Evolutionary conservation across 1,139 yeast genomes (phyloP).

Genomic region (Tardiomyces digboiensis): DNA sequence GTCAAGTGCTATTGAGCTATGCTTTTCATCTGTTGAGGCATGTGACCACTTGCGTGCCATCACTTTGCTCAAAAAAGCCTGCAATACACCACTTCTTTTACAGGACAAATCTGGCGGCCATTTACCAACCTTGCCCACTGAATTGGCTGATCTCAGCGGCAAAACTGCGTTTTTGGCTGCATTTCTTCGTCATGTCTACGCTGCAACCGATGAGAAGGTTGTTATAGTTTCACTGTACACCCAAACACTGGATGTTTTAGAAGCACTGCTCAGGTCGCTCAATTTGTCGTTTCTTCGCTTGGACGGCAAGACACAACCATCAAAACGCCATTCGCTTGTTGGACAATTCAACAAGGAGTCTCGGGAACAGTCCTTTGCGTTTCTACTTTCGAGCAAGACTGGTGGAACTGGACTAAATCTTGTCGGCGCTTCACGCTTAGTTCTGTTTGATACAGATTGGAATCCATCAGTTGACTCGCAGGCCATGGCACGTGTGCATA

Average conservation of each 20-base stretch:
- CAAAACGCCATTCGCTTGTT: slow-evolving; percentile 55
- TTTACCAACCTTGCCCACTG: not conserved
- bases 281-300: slow-evolving; percentile 50
- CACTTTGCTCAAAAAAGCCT: slow-evolving; percentile 66
- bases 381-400: slow-evolving; percentile 77
- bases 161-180: slow-evolving; percentile 26
- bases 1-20: slow-evolving; percentile 32
- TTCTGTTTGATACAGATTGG: slow-evolving; percentile 88
- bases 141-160: slow-evolving; percentile 16
- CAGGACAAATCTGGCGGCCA: slow-evolving; percentile 18
- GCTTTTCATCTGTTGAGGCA: slow-evolving; percentile 26
- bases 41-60: slow-evolving; percentile 56
- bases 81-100: slow-evolving; percentile 70
- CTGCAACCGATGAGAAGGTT: slow-evolving; percentile 51
- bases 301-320: slow-evolving; percentile 78
- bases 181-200: slow-evolving; percentile 21
- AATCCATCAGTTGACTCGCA: slow-evolving; percentile 90
- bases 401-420: slow-evolving; percentile 94
- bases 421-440: slow-evolving; percentile 80
- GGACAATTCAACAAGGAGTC: slow-evolving; percentile 52
- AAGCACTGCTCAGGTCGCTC: slow-evolving; percentile 41
- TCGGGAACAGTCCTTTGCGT: slow-evolving; percentile 42
- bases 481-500: slow-evolving; percentile 91
- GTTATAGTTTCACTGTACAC: slow-evolving; percentile 88
- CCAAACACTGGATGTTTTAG: slow-evolving; percentile 73